These are phyloP conservation scores for Phytophthora citrophthora DNA, from an alignment of 352 stramenopile genomes.

Conservation along the genomic window DNA sequence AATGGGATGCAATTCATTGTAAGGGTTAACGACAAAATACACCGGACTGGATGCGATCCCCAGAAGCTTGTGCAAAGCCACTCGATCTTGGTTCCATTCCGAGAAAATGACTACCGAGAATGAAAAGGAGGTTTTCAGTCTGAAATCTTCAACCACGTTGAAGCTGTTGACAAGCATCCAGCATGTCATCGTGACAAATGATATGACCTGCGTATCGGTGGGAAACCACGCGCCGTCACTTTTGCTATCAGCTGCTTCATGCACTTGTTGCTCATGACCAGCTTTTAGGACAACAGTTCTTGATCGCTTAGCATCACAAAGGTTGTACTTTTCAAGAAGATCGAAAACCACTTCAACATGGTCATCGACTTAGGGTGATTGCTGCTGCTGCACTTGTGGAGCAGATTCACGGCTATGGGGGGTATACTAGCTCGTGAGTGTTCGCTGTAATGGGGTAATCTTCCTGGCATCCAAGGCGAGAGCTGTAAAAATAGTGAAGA, in stretches of 20 bases:
- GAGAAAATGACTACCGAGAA: too few species aligned
- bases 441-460: background rate
- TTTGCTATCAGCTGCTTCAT: background rate
- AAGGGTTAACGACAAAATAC: too few species aligned
- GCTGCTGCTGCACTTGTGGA: background rate
- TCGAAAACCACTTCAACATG: too few species aligned
- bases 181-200: conserved; percentile 13
- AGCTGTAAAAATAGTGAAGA: conserved; percentile 4
- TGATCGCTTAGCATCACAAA: too few species aligned
- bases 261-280: background rate
- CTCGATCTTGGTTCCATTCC: too few species aligned
- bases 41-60: background rate
- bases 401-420: conserved; percentile 4
- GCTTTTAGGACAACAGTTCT: too few species aligned
- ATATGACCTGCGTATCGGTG: conserved; percentile 5
- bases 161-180: background rate
- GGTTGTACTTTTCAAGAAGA: too few species aligned
- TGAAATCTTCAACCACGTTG: background rate
- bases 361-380: background rate
- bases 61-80: too few species aligned
- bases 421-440: background rate
- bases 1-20: too few species aligned
- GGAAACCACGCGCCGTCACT: background rate
- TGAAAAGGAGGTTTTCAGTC: too few species aligned
- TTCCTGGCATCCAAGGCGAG: background rate